These are phyloP conservation scores for Tardiomyces digboiensis DNA, from an alignment of 1,139 yeast genomes.

Conservation along the genomic window DNA sequence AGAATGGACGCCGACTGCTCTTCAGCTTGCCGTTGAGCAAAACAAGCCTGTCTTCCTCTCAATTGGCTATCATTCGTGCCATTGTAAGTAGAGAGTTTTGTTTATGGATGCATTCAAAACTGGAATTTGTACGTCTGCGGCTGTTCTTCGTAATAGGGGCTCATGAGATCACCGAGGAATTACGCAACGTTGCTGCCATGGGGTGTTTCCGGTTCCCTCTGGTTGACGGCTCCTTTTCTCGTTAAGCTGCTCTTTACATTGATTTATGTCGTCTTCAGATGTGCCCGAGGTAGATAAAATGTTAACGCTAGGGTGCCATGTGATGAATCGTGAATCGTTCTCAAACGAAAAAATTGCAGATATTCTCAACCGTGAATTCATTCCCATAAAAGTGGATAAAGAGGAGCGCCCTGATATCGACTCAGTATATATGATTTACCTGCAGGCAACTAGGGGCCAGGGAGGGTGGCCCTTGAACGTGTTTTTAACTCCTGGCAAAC, in stretches of 20 bases:
- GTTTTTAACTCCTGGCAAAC: slow-evolving; percentile 26
- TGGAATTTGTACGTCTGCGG: too few species aligned
- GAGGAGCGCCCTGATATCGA: slow-evolving; percentile 33
- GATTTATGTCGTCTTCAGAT: too few species aligned
- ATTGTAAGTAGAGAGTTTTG: too few species aligned
- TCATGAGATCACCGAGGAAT: too few species aligned
- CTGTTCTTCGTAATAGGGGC: too few species aligned
- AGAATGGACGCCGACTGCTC: slow-evolving; percentile 26
- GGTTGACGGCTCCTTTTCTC: too few species aligned
- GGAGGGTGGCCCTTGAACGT: slow-evolving; percentile 36
- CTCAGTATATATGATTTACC: slow-evolving; percentile 29
- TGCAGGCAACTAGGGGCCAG: slow-evolving; percentile 29
- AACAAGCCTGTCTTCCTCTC: slow-evolving; percentile 29
- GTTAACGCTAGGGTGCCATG: slow-evolving; percentile 23
- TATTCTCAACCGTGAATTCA: slow-evolving; percentile 23
- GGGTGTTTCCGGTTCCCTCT: too few species aligned
- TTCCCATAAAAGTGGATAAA: slow-evolving; percentile 30
- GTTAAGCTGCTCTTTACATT: too few species aligned
- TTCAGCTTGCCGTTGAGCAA: slow-evolving; percentile 22
- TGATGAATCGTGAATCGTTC: slow-evolving; percentile 29
- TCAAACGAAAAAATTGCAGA: slow-evolving; percentile 21
- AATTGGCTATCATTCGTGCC: slow-evolving; percentile 31
- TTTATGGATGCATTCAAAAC: too few species aligned
- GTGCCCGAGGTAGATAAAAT: too few species aligned
- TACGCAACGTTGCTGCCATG: too few species aligned